A percentile compares a stretch with the other conserved stretches of the same genome.
phyloP scores from a whole-genome alignment of 768 basidiomycete genomes.

The Brasilioporus rufonigricans region DNA sequence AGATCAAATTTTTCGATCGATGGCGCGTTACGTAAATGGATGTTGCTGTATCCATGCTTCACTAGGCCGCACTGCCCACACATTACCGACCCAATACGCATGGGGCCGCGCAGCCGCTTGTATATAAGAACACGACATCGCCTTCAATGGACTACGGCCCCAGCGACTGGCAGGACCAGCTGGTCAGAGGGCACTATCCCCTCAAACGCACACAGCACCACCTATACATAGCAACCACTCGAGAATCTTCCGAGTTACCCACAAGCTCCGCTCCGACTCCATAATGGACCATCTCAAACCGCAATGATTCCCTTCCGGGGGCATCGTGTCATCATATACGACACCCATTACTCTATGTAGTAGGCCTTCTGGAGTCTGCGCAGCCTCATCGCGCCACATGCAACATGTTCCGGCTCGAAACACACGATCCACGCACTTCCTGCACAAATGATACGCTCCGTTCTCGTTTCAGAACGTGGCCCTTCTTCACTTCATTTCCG shows the following conservation, averaged over 20 bases:
- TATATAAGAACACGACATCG: constrained; percentile 21
- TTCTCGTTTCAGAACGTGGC: constrained; percentile 13
- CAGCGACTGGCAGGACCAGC: constrained; percentile 8
- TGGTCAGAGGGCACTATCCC: constrained; percentile 12
- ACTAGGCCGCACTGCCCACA: not conserved
- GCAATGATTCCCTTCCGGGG: constrained; percentile 17
- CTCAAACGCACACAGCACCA: constrained; percentile 10
- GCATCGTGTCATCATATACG: constrained; percentile 11
- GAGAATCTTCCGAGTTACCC: constrained; percentile 6
- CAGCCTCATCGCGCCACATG: constrained; percentile 24
- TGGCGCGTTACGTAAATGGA: constrained; percentile 20
- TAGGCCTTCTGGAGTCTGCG: constrained; percentile 12
- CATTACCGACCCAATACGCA: constrained; percentile 5
- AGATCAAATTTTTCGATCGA: constrained; percentile 20
- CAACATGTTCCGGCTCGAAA: constrained; percentile 30
- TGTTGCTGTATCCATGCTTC: constrained; percentile 10
- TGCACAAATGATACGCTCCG: constrained; percentile 6
- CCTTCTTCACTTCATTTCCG: constrained; percentile 24
- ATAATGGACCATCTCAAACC: constrained; percentile 10
- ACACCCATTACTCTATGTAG: constrained; percentile 9
- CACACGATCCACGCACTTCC: constrained; percentile 22
- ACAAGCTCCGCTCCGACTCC: constrained; percentile 22
- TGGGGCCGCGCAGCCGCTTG: constrained; percentile 10
- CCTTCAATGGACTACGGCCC: constrained; percentile 7
- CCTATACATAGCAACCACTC: constrained; percentile 19